A percentile compares a stretch with the other conserved stretches of the same genome.
Evolutionary conservation across 2,329 filamentous ascomycete genomes (phyloP).

Genomic region (Arthroderma sp.): DNA sequence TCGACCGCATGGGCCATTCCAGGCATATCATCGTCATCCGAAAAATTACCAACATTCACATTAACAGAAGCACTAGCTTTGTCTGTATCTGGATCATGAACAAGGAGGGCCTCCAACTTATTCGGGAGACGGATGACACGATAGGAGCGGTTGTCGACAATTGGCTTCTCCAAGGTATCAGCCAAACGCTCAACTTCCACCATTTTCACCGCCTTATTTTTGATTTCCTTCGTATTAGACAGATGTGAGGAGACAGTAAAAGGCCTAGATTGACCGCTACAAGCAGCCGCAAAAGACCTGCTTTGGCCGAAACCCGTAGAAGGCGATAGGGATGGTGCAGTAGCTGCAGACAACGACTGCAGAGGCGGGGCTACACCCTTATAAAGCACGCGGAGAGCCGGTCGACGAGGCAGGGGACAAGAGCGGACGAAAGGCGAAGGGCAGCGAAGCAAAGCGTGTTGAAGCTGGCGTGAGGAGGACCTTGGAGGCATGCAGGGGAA

Average conservation of each 20-base stretch:
- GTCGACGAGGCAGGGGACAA: not conserved
- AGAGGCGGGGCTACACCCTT: not conserved
- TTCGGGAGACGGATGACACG: conserved; percentile 76
- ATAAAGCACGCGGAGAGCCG: not conserved
- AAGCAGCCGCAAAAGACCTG: too few relatives aligned
- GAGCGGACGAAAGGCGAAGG: conserved; percentile 1
- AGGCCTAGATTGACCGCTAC: too few relatives aligned
- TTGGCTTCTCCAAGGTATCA: conserved; percentile 66
- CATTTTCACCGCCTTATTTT: conserved; percentile 12
- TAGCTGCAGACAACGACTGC: not conserved
- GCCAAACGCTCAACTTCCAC: conserved; percentile 39
- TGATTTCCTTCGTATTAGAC: too few relatives aligned
- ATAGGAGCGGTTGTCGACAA: conserved; percentile 75
- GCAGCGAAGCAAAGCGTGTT: conserved; percentile 1
- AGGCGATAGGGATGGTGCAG: too few relatives aligned
- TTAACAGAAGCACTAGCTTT: conserved; percentile 93
- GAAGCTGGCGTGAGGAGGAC: conserved; percentile 5
- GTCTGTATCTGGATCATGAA: conserved; percentile 89
- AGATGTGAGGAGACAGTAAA: too few relatives aligned
- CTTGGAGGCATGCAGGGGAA: conserved; percentile 11
- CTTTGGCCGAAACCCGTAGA: too few relatives aligned
- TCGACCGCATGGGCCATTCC: conserved; percentile 94
- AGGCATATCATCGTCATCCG: conserved; percentile 78
- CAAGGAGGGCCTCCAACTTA: conserved; percentile 76
- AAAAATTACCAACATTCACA: conserved; percentile 92